Conservation (phyloP, 345 rosid species). For the Punica granatum region DNA sequence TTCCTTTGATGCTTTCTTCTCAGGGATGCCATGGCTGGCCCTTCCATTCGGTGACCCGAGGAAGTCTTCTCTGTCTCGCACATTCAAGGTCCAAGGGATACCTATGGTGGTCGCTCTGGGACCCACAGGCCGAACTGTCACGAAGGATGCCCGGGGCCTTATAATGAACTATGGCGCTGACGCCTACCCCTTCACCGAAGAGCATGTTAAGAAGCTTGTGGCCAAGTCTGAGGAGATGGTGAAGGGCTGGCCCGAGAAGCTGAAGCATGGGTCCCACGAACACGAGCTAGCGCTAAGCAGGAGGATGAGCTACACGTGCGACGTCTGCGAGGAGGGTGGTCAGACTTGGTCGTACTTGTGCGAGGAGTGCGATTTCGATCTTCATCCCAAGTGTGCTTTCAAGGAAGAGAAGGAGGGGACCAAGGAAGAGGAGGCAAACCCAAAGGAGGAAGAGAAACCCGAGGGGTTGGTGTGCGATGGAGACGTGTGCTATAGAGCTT, state of each 20-base stretch:
- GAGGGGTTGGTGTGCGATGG: conserved; percentile 63
- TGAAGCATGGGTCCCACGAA: conserved; percentile 52
- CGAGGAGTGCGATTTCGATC: conserved; percentile 54
- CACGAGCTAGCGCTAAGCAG: conserved; percentile 45
- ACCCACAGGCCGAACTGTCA: conserved; percentile 27
- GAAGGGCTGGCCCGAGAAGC: conserved; percentile 64
- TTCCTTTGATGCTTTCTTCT: conserved; percentile 21
- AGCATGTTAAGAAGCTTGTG: conserved; percentile 19
- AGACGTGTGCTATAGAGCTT: conserved; percentile 40
- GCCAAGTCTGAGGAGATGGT: conserved; percentile 34
- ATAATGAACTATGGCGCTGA: conserved; percentile 24
- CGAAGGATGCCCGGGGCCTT: conserved; percentile 20
- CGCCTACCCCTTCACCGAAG: conserved; percentile 36
- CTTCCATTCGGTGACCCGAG: conserved; percentile 33
- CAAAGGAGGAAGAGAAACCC: not conserved
- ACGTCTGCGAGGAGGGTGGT: conserved; percentile 20
- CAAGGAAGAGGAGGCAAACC: not conserved
- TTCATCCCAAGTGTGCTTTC: conserved; percentile 55
- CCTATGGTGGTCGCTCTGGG: conserved; percentile 33
- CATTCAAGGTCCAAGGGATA: conserved; percentile 29
- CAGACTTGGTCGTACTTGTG: conserved; percentile 49
- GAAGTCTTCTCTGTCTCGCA: conserved; percentile 22
- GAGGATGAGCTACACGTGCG: conserved; percentile 2
- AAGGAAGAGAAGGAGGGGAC: conserved; percentile 9
- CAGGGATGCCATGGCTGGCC: conserved; percentile 38